Percentiles rank a stretch among this genome's conserved stretches.
These are phyloP conservation scores for Dentipellis fragilis DNA, from an alignment of 768 basidiomycete species.

Conservation along the genomic window DNA sequence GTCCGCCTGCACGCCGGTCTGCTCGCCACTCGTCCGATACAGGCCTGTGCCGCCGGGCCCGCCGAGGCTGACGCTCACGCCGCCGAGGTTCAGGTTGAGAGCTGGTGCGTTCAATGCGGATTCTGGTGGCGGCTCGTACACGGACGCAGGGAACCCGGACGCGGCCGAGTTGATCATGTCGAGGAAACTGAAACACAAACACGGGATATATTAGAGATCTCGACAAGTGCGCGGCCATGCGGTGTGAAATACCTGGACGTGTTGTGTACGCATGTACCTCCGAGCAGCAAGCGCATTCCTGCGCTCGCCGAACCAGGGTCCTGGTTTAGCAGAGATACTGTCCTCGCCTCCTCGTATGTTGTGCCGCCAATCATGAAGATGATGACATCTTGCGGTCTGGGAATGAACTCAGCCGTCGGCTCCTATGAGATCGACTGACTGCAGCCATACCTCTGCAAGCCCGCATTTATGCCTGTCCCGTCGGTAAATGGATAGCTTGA, in stretches of 20 bases:
- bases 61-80: slow-evolving; percentile 90
- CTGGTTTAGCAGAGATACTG: slow-evolving; percentile 80
- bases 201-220: neutral
- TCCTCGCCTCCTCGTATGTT: slow-evolving; percentile 90
- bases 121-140: slow-evolving; percentile 71
- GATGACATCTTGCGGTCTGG: slow-evolving; percentile 90
- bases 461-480: slow-evolving; percentile 56
- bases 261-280: slow-evolving; percentile 93
- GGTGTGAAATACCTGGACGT: slow-evolving; percentile 58
- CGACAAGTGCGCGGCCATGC: neutral
- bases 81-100: slow-evolving; percentile 87
- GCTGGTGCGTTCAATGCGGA: slow-evolving; percentile 63
- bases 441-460: slow-evolving; percentile 51
- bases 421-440: neutral
- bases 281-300: slow-evolving; percentile 74
- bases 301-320: slow-evolving; percentile 46
- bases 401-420: neutral
- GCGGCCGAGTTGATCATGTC: slow-evolving; percentile 80
- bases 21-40: slow-evolving; percentile 72
- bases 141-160: slow-evolving; percentile 45
- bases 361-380: slow-evolving; percentile 95
- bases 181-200: slow-evolving; percentile 49
- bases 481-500: slow-evolving; percentile 85
- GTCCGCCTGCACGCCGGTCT: slow-evolving; percentile 65
- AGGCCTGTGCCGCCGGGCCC: slow-evolving; percentile 75